A percentile compares a stretch with the other conserved stretches of the same genome.
These are phyloP conservation scores for Cladosporium sp. DNA, from an alignment of 2,329 filamentous ascomycete species.

Conservation along the genomic window DNA sequence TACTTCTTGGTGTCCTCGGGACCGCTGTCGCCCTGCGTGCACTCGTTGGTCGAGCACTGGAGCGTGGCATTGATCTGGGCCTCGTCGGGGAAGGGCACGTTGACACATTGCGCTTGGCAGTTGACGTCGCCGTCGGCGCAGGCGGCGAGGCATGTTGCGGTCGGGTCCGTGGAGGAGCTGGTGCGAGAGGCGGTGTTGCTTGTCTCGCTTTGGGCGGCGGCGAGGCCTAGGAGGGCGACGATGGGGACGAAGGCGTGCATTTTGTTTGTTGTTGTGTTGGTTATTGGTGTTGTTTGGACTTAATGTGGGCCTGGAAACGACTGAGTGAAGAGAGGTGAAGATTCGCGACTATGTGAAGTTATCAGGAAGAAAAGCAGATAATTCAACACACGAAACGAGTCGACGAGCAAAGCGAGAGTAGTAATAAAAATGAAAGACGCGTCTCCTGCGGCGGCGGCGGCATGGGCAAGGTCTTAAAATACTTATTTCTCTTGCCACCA, in stretches of 20 bases:
- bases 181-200: constrained; percentile 17
- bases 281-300: constrained; percentile 9
- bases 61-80: constrained; percentile 47
- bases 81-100: constrained; percentile 49
- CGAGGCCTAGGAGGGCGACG: constrained; percentile 41
- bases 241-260: constrained; percentile 44
- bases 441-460: not conserved
- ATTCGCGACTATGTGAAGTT: not conserved
- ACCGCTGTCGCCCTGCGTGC: constrained; percentile 50
- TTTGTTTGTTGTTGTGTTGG: constrained; percentile 24
- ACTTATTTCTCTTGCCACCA: not conserved
- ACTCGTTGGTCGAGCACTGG: constrained; percentile 45
- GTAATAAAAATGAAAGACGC: no score
- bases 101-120: constrained; percentile 49
- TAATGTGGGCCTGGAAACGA: constrained; percentile 1
- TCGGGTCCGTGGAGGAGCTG: constrained; percentile 1
- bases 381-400: no score
- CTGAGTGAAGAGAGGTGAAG: not conserved
- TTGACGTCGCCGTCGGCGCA: constrained; percentile 44
- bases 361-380: no score
- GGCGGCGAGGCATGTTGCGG: constrained; percentile 30
- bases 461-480: constrained; percentile 10
- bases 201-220: constrained; percentile 33
- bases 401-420: no score
- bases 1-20: constrained; percentile 42